Percentiles rank a stretch among this genome's conserved stretches.
These are phyloP conservation scores for Cyberlindnera galapagoensis DNA, from an alignment of 805 yeast species.

Conservation along the genomic window DNA sequence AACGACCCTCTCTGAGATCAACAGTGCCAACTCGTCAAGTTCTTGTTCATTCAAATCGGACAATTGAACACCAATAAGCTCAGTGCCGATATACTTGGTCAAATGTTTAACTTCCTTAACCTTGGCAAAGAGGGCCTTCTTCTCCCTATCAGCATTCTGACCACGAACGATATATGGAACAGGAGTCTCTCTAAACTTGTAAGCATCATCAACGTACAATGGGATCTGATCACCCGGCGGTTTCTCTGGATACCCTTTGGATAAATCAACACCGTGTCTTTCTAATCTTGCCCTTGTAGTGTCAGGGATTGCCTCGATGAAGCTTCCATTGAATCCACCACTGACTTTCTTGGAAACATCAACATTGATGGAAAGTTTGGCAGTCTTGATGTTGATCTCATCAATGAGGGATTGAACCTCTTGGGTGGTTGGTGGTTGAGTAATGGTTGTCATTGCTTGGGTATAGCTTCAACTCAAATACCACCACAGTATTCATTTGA, in stretches of 20 bases:
- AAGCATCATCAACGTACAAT: slow-evolving; percentile 34
- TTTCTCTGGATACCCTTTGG: slow-evolving; percentile 34
- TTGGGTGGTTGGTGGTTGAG: no score
- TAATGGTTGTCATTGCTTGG: no score
- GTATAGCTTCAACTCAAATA: no score
- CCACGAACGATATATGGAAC: slow-evolving; percentile 29
- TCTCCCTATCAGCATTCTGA: slow-evolving; percentile 34
- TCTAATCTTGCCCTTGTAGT: slow-evolving; percentile 26
- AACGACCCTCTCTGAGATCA: slow-evolving; percentile 42
- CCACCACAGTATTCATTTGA: no score
- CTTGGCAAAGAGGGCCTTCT: slow-evolving; percentile 35
- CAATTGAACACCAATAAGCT: slow-evolving; percentile 40
- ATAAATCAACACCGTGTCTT: slow-evolving; percentile 30
- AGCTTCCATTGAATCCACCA: neutral
- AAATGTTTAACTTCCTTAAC: slow-evolving; percentile 35
- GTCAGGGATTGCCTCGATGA: slow-evolving; percentile 16
- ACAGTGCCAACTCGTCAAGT: slow-evolving; percentile 40
- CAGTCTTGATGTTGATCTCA: neutral
- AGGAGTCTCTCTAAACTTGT: slow-evolving; percentile 27
- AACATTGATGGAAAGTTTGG: neutral
- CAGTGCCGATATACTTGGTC: slow-evolving; percentile 44
- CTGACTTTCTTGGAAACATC: slow-evolving; percentile 1
- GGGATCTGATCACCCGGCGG: slow-evolving; percentile 30
- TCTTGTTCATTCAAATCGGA: slow-evolving; percentile 36
- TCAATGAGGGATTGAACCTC: neutral